Evolutionary conservation across 2,329 filamentous ascomycete species (phyloP).

Genomic region (Cordyceps fumosorosea): DNA sequence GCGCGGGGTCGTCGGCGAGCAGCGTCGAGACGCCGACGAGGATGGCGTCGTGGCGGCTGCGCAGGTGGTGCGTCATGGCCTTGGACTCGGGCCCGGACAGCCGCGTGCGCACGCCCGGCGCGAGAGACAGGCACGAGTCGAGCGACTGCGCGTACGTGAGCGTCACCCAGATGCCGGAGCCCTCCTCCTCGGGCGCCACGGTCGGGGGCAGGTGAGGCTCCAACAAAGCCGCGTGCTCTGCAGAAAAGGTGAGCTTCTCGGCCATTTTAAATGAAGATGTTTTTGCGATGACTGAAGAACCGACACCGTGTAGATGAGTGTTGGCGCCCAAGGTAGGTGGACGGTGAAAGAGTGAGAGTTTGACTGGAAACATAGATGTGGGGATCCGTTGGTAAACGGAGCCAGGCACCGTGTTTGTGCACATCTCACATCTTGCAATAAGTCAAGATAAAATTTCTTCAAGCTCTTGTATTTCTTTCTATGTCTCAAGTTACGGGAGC

Average conservation of each 20-base stretch:
- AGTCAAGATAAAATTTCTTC: neutral
- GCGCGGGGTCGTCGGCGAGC: slow-evolving; percentile 72
- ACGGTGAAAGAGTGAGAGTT: too few relatives aligned
- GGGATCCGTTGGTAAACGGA: too few relatives aligned
- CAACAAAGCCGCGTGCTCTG: slow-evolving; percentile 25
- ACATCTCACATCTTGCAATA: neutral
- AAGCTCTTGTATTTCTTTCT: neutral
- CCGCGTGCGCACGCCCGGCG: slow-evolving; percentile 71
- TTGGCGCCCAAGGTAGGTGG: too few relatives aligned
- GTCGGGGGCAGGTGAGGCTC: slow-evolving; percentile 28
- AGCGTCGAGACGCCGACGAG: slow-evolving; percentile 80
- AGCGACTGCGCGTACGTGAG: slow-evolving; percentile 89
- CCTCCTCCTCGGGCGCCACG: neutral
- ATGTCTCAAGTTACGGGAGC: neutral
- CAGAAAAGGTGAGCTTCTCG: slow-evolving; percentile 28
- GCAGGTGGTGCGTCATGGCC: slow-evolving; percentile 87
- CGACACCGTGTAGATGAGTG: too few relatives aligned
- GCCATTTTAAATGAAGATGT: slow-evolving; percentile 21
- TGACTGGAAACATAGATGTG: too few relatives aligned
- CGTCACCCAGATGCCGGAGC: slow-evolving; percentile 54
- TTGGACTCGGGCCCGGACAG: slow-evolving; percentile 81
- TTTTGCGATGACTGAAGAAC: too few relatives aligned
- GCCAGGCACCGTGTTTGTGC: neutral
- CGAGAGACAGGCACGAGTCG: slow-evolving; percentile 70
- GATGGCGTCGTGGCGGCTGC: slow-evolving; percentile 76